phyloP scores from a whole-genome alignment of 1,284 basidiomycete genomes.

The Coriolopsis trogii region DNA sequence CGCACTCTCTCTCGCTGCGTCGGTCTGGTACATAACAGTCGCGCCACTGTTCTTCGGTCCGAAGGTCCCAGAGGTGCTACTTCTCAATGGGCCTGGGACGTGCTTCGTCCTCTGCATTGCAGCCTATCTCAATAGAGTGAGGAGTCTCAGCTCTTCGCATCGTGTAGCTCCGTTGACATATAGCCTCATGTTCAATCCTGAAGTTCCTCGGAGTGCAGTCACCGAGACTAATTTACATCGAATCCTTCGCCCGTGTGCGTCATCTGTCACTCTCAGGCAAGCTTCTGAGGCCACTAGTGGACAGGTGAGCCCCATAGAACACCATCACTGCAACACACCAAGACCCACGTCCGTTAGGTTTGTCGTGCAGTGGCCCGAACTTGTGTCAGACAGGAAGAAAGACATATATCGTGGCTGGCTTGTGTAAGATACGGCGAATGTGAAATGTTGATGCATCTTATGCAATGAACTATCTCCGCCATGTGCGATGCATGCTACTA shows the following conservation, averaged over 20 bases:
- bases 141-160: constrained; percentile 30
- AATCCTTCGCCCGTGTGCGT: constrained; percentile 91
- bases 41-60: constrained; percentile 42
- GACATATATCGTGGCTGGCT: constrained; percentile 66
- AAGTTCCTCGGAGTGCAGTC: constrained; percentile 78
- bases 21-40: constrained; percentile 61
- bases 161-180: background rate
- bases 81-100: constrained; percentile 96
- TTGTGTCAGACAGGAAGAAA: constrained; percentile 44
- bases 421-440: too few relatives aligned
- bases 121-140: constrained; percentile 76
- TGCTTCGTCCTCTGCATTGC: constrained; percentile 83
- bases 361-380: constrained; percentile 84
- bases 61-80: constrained; percentile 74
- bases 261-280: constrained; percentile 86
- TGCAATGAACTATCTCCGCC: too few relatives aligned
- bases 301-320: constrained; percentile 64
- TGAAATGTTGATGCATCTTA: too few relatives aligned
- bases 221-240: constrained; percentile 86
- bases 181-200: background rate
- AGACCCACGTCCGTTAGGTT: constrained; percentile 73
- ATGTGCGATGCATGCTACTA: too few relatives aligned
- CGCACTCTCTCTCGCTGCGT: constrained; percentile 57
- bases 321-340: constrained; percentile 5
- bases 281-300: constrained; percentile 80